Conservation (phyloP, 352 stramenopile genomes). For the Phytophthora litchii region DNA sequence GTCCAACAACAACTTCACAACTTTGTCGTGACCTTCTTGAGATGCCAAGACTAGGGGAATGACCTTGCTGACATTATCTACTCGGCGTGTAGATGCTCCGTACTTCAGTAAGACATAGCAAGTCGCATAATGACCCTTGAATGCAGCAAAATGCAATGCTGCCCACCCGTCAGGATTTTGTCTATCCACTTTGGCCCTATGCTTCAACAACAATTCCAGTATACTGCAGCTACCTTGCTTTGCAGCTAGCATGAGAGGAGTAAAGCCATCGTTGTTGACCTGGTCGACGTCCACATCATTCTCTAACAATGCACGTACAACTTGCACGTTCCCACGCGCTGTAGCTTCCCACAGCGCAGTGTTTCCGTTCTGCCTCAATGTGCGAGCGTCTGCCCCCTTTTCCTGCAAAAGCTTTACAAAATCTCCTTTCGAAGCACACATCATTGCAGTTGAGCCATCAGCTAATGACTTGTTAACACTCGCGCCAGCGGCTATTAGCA, state of each 20-base stretch:
- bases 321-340: background rate
- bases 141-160: no score
- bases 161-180: no score
- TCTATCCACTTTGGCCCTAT: no score
- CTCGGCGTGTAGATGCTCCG: no score
- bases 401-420: constrained; percentile 1
- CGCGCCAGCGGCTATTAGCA: constrained; percentile 1
- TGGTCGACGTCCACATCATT: background rate
- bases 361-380: background rate
- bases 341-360: constrained; percentile 5
- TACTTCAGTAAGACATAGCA: no score
- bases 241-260: constrained; percentile 1
- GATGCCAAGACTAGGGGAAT: no score
- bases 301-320: background rate
- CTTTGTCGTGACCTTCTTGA: no score
- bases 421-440: background rate
- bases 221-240: background rate
- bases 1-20: no score
- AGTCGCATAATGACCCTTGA: no score
- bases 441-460: constrained; percentile 1
- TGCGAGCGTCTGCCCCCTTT: background rate
- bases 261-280: background rate
- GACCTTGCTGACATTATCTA: no score
- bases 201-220: no score
- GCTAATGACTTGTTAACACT: background rate